Evolutionary conservation across 306 rosid species (phyloP).

Genomic region (Gleditsia sinensis): DNA sequence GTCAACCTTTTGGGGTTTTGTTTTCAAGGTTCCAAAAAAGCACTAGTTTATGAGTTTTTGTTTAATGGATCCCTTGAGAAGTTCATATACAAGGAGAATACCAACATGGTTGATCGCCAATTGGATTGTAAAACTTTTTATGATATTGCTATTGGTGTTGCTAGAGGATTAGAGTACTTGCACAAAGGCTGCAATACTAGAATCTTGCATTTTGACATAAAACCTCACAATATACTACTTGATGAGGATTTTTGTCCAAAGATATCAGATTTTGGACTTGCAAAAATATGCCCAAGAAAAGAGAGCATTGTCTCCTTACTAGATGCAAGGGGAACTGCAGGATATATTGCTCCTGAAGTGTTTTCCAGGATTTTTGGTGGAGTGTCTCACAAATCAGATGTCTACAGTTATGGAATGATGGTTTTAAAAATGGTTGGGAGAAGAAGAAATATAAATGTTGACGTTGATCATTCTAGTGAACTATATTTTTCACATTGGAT

Average conservation of each 20-base stretch:
- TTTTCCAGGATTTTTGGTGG: slow-evolving; percentile 35
- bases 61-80: slow-evolving; percentile 38
- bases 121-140: slow-evolving; percentile 23
- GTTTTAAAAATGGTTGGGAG: slow-evolving; percentile 48
- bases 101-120: background rate
- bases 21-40: slow-evolving; percentile 15
- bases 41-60: slow-evolving; percentile 35
- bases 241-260: background rate
- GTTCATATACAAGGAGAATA: slow-evolving; percentile 5
- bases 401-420: slow-evolving; percentile 49
- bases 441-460: slow-evolving; percentile 25
- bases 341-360: slow-evolving; percentile 48
- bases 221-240: background rate
- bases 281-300: background rate
- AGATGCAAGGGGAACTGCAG: background rate
- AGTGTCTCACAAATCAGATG: slow-evolving; percentile 48
- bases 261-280: background rate
- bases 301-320: background rate
- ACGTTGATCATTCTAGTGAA: slow-evolving; percentile 31
- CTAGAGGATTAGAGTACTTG: slow-evolving; percentile 22
- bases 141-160: slow-evolving; percentile 30
- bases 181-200: slow-evolving; percentile 21
- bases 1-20: slow-evolving; percentile 25
- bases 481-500: slow-evolving; percentile 45
- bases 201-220: background rate